Conservation (phyloP, 139 green algal genomes). For the Desmodesmus armatus region DNA sequence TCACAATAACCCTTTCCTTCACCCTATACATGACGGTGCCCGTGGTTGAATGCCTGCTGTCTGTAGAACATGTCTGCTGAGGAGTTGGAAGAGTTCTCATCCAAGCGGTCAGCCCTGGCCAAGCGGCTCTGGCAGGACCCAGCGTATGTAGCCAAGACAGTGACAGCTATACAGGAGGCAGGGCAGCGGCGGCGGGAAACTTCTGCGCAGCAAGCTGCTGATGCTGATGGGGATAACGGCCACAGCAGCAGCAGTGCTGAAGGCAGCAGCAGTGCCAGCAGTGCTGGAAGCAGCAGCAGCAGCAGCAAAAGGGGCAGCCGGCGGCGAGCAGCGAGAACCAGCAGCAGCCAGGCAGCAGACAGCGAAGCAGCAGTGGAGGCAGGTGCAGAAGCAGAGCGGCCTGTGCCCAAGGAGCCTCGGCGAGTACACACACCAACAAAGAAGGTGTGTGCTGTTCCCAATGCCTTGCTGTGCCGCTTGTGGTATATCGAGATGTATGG, state of each 20-base stretch:
- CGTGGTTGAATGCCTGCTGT: neutral
- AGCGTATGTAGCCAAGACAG: slow-evolving; percentile 45
- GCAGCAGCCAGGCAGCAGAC: neutral
- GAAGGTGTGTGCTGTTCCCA: no score
- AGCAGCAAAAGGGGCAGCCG: neutral
- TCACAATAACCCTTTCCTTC: neutral
- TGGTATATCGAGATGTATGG: no score
- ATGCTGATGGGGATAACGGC: neutral
- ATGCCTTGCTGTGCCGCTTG: no score
- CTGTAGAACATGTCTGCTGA: neutral
- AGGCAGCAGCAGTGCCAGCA: neutral
- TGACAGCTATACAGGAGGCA: slow-evolving; percentile 36
- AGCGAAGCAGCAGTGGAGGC: neutral
- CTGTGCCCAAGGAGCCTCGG: neutral
- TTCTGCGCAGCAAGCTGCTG: no score
- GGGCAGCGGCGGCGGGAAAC: neutral
- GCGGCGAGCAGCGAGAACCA: neutral
- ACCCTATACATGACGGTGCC: neutral
- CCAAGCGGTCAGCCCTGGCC: slow-evolving; percentile 45
- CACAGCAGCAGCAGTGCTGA: neutral
- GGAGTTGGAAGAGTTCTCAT: slow-evolving; percentile 23
- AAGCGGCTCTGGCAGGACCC: slow-evolving; percentile 58
- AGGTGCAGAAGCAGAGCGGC: neutral
- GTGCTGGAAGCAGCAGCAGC: neutral
- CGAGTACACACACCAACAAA: neutral